Percentiles rank a stretch among this genome's conserved stretches.
Conservation (phyloP, 371 early-diverging fungal species). For the Lichtheimia corymbifera region DNA sequence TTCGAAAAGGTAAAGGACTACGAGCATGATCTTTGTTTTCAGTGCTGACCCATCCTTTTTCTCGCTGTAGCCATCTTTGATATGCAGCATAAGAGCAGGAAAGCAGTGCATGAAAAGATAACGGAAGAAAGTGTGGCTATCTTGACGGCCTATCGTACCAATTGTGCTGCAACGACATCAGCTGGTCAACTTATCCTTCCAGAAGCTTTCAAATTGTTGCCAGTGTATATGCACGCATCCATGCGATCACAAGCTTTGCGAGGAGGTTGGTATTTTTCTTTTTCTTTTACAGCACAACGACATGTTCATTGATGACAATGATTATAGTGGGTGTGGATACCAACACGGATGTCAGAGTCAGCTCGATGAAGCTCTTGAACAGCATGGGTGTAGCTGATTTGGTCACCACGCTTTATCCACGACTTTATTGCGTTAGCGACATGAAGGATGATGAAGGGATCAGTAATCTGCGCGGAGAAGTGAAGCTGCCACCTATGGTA, state of each 20-base stretch:
- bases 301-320: neutral
- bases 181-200: conserved; percentile 96
- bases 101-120: conserved; percentile 61
- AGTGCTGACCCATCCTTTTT: too few species aligned
- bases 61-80: conserved; percentile 69
- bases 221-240: conserved; percentile 70
- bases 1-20: conserved; percentile 62
- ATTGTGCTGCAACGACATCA: conserved; percentile 85
- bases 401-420: conserved; percentile 83
- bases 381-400: conserved; percentile 68
- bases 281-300: conserved; percentile 2
- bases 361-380: conserved; percentile 74
- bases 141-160: conserved; percentile 87
- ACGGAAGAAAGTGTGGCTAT: conserved; percentile 73
- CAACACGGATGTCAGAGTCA: conserved; percentile 78
- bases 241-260: conserved; percentile 80
- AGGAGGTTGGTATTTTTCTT: conserved; percentile 35
- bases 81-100: conserved; percentile 71
- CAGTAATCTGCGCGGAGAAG: neutral
- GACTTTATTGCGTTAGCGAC: conserved; percentile 10
- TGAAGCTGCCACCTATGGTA: conserved; percentile 36
- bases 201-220: conserved; percentile 94
- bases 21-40: neutral
- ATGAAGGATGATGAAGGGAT: neutral
- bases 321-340: conserved; percentile 27